Conservation (phyloP, 306 rosid species). For the Casuarina cunninghamiana region DNA sequence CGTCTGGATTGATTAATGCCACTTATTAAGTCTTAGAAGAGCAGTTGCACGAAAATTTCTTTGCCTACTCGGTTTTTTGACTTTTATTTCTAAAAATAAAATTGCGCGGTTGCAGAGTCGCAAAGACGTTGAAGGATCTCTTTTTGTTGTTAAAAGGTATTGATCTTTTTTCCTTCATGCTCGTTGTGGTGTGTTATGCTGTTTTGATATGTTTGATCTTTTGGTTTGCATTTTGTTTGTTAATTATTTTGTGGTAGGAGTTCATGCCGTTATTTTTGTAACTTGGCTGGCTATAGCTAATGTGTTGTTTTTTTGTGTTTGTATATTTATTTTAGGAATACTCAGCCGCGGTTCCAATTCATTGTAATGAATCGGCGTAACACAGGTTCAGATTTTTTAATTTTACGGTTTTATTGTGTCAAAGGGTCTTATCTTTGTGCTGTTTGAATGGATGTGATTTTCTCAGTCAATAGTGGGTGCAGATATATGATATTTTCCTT, state of each 20-base stretch:
- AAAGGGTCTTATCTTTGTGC: not conserved
- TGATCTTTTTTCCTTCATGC: not conserved
- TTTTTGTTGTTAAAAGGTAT: slow-evolving; percentile 92
- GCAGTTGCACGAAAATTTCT: not conserved
- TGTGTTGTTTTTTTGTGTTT: slow-evolving; percentile 19
- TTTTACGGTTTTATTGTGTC: not conserved
- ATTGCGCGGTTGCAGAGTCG: slow-evolving; percentile 69
- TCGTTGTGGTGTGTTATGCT: not conserved
- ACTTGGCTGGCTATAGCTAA: not conserved
- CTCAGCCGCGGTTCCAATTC: slow-evolving; percentile 88
- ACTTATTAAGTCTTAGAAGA: not conserved
- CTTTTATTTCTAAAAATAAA: not conserved
- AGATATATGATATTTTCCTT: not conserved
- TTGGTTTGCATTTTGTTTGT: not conserved
- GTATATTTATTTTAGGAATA: slow-evolving; percentile 45
- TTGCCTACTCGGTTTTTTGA: not conserved
- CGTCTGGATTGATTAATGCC: not conserved
- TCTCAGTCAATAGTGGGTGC: not conserved
- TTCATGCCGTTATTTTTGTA: not conserved
- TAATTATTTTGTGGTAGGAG: not conserved
- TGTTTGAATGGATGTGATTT: not conserved
- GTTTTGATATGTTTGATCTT: not conserved
- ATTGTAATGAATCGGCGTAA: slow-evolving; percentile 93
- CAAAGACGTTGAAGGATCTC: slow-evolving; percentile 98
- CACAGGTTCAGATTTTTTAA: slow-evolving; percentile 54